Evolutionary conservation across 805 yeast genomes (phyloP).

Genomic region (Suhomyces vadensis): DNA sequence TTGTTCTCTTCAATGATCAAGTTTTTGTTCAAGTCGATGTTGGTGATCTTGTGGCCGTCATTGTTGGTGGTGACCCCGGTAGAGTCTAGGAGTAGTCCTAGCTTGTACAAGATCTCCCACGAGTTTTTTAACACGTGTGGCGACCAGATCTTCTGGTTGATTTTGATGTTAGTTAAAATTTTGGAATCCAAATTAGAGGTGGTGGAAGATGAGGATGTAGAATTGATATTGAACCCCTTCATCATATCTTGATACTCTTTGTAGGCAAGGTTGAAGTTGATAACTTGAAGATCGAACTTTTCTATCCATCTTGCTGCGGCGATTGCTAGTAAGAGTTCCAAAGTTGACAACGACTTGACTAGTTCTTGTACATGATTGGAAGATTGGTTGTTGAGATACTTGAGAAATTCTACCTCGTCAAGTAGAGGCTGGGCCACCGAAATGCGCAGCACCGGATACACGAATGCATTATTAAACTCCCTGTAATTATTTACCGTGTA

Average conservation of each 20-base stretch:
- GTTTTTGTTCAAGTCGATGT: conserved; percentile 29
- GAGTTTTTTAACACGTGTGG: conserved; percentile 60
- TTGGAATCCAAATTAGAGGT: conserved; percentile 40
- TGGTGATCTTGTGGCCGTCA: conserved; percentile 36
- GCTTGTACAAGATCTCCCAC: conserved; percentile 70
- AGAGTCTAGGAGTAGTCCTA: conserved; percentile 53
- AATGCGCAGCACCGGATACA: conserved; percentile 43
- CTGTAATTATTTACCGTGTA: conserved; percentile 61
- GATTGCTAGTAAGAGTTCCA: conserved; percentile 70
- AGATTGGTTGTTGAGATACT: conserved; percentile 23
- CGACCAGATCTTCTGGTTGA: conserved; percentile 56
- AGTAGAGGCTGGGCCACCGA: conserved; percentile 22
- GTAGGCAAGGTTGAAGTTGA: conserved; percentile 75
- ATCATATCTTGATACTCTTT: conserved; percentile 70
- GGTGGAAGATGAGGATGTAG: conserved; percentile 30
- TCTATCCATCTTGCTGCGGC: conserved; percentile 72
- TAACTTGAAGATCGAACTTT: conserved; percentile 55
- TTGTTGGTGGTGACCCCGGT: conserved; percentile 43
- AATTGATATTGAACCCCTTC: conserved; percentile 42
- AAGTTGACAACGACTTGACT: conserved; percentile 52
- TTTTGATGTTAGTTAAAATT: conserved; percentile 31
- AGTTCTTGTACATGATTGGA: conserved; percentile 28
- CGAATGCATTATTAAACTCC: conserved; percentile 44
- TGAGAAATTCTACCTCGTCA: conserved; percentile 26
- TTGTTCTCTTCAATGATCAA: conserved; percentile 45